Evolutionary conservation across 2,329 filamentous ascomycete species (phyloP).

Genomic region (Thelonectria rubi): DNA sequence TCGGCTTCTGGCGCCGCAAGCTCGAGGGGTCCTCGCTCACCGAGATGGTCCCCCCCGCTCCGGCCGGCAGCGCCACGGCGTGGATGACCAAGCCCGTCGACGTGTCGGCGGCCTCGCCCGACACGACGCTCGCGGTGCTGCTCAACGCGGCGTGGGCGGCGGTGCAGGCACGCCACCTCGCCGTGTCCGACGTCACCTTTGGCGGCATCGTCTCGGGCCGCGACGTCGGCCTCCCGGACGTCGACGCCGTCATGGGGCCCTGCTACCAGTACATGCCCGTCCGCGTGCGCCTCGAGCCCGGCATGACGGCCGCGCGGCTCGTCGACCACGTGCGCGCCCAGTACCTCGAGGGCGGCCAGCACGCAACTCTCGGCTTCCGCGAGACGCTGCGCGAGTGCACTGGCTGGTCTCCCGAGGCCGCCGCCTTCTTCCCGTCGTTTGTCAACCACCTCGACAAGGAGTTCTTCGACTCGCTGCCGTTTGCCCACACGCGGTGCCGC

Average conservation of each 20-base stretch:
- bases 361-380: conserved; percentile 37
- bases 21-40: conserved; percentile 34
- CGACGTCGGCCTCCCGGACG: conserved; percentile 32
- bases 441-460: conserved; percentile 43
- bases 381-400: conserved; percentile 35
- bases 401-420: conserved; percentile 26
- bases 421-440: conserved; percentile 39
- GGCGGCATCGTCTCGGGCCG: conserved; percentile 43
- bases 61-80: conserved; percentile 28
- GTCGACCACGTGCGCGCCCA: conserved; percentile 36
- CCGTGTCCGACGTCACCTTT: conserved; percentile 38
- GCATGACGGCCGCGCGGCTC: conserved; percentile 36
- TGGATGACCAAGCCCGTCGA: conserved; percentile 43
- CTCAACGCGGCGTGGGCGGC: conserved; percentile 43
- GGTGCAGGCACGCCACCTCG: conserved; percentile 35
- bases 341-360: conserved; percentile 37
- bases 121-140: conserved; percentile 40
- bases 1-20: conserved; percentile 33
- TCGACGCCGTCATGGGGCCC: conserved; percentile 41
- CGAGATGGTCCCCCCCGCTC: conserved; percentile 32
- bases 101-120: conserved; percentile 34
- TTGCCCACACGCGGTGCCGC: conserved; percentile 39
- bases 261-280: conserved; percentile 45
- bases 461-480: conserved; percentile 42
- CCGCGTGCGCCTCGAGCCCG: conserved; percentile 36